phyloP scores from a whole-genome alignment of 1,284 basidiomycete species.

The Trichosporon asahii region DNA sequence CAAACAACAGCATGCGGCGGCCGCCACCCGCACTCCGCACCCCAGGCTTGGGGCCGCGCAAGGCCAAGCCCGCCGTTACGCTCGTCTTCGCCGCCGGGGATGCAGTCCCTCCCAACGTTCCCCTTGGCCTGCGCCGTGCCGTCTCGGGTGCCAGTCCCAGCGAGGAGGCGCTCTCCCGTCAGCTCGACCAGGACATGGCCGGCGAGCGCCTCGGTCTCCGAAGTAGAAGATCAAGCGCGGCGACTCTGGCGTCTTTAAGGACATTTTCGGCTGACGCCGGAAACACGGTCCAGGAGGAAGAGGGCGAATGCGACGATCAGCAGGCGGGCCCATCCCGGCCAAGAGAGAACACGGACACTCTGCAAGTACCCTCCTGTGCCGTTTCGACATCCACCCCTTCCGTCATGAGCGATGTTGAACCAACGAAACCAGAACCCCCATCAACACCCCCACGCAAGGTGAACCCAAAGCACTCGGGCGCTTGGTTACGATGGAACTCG shows the following conservation, averaged over 20 bases:
- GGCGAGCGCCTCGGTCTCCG: slow-evolving; percentile 43
- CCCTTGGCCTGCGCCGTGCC: slow-evolving; percentile 9
- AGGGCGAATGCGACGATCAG: slow-evolving; percentile 7
- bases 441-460: slow-evolving; percentile 21
- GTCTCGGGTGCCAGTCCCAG: slow-evolving; percentile 20
- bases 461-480: slow-evolving; percentile 40
- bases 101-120: slow-evolving; percentile 11
- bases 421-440: not conserved
- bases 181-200: slow-evolving; percentile 43
- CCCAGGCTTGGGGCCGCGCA: slow-evolving; percentile 20
- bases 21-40: slow-evolving; percentile 21
- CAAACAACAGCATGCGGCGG: slow-evolving; percentile 11
- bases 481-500: slow-evolving; percentile 45
- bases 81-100: slow-evolving; percentile 40
- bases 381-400: not conserved
- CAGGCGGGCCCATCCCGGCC: not conserved
- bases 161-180: slow-evolving; percentile 39
- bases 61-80: slow-evolving; percentile 32
- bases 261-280: slow-evolving; percentile 13
- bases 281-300: slow-evolving; percentile 31
- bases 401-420: not conserved
- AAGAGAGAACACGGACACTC: not conserved
- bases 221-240: slow-evolving; percentile 36
- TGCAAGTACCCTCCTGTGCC: not conserved
- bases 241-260: slow-evolving; percentile 31